These are phyloP conservation scores for Ajuga reptans DNA, from an alignment of 305 asterid genomes.

Conservation along the genomic window DNA sequence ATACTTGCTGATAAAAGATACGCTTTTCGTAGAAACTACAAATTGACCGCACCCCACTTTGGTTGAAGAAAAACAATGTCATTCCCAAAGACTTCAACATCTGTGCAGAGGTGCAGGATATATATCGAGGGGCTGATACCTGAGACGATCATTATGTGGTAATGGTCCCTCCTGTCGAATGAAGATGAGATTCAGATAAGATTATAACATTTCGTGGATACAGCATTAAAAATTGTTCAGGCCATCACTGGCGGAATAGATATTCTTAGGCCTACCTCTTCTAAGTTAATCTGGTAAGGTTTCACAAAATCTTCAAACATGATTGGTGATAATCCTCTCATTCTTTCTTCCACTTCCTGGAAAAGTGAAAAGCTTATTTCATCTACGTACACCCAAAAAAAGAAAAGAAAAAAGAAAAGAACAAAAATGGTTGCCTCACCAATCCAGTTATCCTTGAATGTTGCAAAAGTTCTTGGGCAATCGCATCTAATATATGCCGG, in stretches of 20 bases:
- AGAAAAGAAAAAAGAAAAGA: background rate
- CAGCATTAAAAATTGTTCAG: background rate
- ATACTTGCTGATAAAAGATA: too few species aligned
- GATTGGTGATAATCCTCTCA: constrained; percentile 53
- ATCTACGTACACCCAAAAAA: background rate
- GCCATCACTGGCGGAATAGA: too few species aligned
- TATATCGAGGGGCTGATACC: constrained; percentile 61
- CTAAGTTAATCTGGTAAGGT: constrained; percentile 71
- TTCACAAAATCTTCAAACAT: constrained; percentile 92
- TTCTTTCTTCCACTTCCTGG: constrained; percentile 88
- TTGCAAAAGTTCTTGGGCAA: constrained; percentile 57
- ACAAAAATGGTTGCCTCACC: constrained; percentile 36
- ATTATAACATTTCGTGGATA: background rate
- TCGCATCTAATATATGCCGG: constrained; percentile 61
- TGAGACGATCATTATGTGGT: constrained; percentile 58
- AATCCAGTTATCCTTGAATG: constrained; percentile 81
- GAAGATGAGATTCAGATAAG: background rate
- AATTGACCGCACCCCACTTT: background rate
- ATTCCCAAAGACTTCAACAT: constrained; percentile 33
- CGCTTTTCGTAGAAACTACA: too few species aligned
- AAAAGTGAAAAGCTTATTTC: constrained; percentile 1
- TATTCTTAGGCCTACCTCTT: constrained; percentile 41
- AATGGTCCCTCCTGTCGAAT: constrained; percentile 61
- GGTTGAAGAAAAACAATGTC: background rate
- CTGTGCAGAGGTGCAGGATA: constrained; percentile 89